phyloP scores from a whole-genome alignment of 1,284 basidiomycete species.

The Anthracocystis setariae region DNA sequence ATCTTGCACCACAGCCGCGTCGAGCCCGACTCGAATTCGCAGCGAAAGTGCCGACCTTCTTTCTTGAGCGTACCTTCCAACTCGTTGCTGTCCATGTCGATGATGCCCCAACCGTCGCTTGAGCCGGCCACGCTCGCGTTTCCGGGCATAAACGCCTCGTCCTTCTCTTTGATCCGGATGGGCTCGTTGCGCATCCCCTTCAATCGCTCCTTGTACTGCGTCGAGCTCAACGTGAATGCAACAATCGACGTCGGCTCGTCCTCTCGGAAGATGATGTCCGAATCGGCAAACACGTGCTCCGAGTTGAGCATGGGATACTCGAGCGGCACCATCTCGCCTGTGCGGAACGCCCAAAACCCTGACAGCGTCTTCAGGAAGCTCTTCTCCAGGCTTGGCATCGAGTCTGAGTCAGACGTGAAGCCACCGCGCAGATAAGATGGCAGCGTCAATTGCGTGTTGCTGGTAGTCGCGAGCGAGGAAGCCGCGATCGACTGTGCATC shows the following conservation, averaged over 20 bases:
- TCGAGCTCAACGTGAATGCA: conserved; percentile 90
- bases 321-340: conserved; percentile 71
- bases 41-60: conserved; percentile 64
- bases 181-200: conserved; percentile 46
- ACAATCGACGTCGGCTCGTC: conserved; percentile 99
- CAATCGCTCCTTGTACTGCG: conserved; percentile 74
- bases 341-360: conserved; percentile 73
- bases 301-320: conserved; percentile 71
- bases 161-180: conserved; percentile 29
- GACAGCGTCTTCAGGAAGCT: conserved; percentile 82
- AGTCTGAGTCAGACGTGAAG: conserved; percentile 47
- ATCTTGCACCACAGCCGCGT: conserved; percentile 93
- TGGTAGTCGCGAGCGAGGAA: conserved; percentile 39
- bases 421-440: conserved; percentile 47
- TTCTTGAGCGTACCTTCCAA: conserved; percentile 57
- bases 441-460: conserved; percentile 35
- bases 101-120: conserved; percentile 41
- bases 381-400: conserved; percentile 44
- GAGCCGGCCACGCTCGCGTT: conserved; percentile 70
- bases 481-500: conserved; percentile 49
- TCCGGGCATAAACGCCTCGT: conserved; percentile 72
- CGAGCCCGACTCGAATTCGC: conserved; percentile 72
- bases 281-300: conserved; percentile 84
- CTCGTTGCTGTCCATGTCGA: conserved; percentile 40
- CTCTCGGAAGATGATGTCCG: conserved; percentile 85